These are phyloP conservation scores for Sporothrix humicola DNA, from an alignment of 2,329 filamentous ascomycete genomes.

Conservation along the genomic window DNA sequence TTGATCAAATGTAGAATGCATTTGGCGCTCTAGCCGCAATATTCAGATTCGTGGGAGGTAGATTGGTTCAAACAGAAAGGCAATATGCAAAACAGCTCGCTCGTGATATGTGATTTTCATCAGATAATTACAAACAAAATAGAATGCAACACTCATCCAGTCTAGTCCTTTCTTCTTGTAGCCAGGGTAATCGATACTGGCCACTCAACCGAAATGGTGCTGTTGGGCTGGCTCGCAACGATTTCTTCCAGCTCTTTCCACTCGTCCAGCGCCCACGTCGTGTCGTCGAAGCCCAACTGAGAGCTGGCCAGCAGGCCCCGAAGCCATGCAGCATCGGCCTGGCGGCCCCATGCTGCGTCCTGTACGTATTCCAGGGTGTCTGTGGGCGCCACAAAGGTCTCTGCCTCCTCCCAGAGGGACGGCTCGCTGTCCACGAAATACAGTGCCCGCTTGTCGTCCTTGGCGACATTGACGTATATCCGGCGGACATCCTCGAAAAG, in stretches of 20 bases:
- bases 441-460: slow-evolving; percentile 28
- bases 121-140: too few relatives aligned
- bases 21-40: too few relatives aligned
- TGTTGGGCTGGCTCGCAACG: slow-evolving; percentile 31
- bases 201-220: slow-evolving; percentile 35
- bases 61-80: too few relatives aligned
- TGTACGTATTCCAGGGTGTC: slow-evolving; percentile 20
- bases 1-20: too few relatives aligned
- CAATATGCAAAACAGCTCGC: too few relatives aligned
- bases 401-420: slow-evolving; percentile 31
- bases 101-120: not conserved
- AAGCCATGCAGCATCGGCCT: slow-evolving; percentile 37
- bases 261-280: slow-evolving; percentile 35
- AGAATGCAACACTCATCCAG: too few relatives aligned
- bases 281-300: slow-evolving; percentile 38
- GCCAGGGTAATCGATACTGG: slow-evolving; percentile 38
- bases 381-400: slow-evolving; percentile 4
- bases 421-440: slow-evolving; percentile 36
- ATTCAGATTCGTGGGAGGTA: too few relatives aligned
- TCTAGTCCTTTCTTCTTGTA: slow-evolving; percentile 24
- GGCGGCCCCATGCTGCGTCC: slow-evolving; percentile 36
- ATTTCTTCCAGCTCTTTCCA: slow-evolving; percentile 37
- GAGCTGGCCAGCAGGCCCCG: slow-evolving; percentile 37
- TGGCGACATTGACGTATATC: slow-evolving; percentile 33
- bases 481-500: slow-evolving; percentile 35